A percentile compares a stretch with the other conserved stretches of the same genome.
Evolutionary conservation across 2,329 filamentous ascomycete species (phyloP).

Genomic region (Botrytis medusae): DNA sequence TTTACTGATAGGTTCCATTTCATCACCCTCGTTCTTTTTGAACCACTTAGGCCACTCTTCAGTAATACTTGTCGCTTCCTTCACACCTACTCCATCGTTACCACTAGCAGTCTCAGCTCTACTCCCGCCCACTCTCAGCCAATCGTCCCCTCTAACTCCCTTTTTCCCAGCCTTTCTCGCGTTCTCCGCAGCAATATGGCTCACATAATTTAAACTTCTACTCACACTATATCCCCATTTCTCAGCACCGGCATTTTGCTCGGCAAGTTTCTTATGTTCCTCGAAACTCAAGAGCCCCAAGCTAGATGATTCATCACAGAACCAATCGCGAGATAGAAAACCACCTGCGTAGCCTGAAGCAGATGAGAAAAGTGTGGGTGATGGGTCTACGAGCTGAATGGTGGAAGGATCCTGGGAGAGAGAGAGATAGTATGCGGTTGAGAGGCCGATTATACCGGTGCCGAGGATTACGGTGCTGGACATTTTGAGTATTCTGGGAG

Average conservation of each 20-base stretch:
- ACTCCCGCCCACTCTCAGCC: constrained; percentile 59
- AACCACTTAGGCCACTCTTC: constrained; percentile 57
- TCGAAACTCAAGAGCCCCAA: constrained; percentile 68
- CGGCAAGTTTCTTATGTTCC: constrained; percentile 51
- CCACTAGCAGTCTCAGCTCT: constrained; percentile 46
- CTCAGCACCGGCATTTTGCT: constrained; percentile 26
- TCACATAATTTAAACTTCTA: constrained; percentile 50
- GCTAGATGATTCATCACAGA: constrained; percentile 48
- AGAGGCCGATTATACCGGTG: constrained; percentile 67
- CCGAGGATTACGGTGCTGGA: constrained; percentile 59
- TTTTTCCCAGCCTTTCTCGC: constrained; percentile 32
- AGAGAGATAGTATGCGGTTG: constrained; percentile 72
- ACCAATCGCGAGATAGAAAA: constrained; percentile 51
- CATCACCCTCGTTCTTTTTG: constrained; percentile 53
- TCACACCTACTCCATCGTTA: constrained; percentile 49
- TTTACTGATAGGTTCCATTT: constrained; percentile 60
- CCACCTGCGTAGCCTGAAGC: constrained; percentile 74
- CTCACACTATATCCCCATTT: constrained; percentile 59
- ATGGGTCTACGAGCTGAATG: constrained; percentile 60
- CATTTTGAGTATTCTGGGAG: background rate
- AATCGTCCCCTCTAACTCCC: constrained; percentile 59
- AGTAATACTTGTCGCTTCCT: constrained; percentile 34
- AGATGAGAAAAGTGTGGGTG: constrained; percentile 63
- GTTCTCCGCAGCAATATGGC: constrained; percentile 41
- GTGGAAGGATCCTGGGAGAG: constrained; percentile 45